A percentile compares a stretch with the other conserved stretches of the same genome.
Conservation (phyloP, 164 flowering plant genomes). For the Annona cherimola region DNA sequence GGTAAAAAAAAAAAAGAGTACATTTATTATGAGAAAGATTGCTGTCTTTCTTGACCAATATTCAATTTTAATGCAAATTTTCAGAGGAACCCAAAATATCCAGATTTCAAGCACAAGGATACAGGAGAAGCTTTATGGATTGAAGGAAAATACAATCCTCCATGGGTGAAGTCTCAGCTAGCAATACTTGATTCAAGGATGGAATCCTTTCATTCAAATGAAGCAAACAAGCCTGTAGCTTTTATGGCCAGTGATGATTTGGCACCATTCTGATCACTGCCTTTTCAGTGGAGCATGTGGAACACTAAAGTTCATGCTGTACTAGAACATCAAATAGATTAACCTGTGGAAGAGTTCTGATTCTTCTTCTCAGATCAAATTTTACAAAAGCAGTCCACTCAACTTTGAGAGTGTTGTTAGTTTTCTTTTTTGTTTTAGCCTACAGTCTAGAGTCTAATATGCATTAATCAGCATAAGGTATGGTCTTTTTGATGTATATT, state of each 20-base stretch:
- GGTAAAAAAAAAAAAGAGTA: neutral
- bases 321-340: constrained; percentile 1
- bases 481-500: constrained; percentile 14
- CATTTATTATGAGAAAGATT: neutral
- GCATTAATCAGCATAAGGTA: neutral
- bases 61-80: constrained; percentile 2
- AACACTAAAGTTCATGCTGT: neutral
- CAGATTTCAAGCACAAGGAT: constrained; percentile 97
- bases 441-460: constrained; percentile 1
- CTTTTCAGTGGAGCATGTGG: neutral
- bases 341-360: constrained; percentile 2
- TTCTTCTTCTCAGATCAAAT: neutral
- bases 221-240: constrained; percentile 14
- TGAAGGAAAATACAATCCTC: constrained; percentile 75
- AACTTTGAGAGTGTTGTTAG: neutral
- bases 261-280: constrained; percentile 25
- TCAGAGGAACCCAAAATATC: constrained; percentile 78
- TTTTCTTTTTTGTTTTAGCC: neutral
- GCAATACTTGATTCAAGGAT: constrained; percentile 60
- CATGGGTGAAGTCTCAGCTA: constrained; percentile 87
- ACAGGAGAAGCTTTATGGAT: constrained; percentile 92
- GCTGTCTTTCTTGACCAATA: neutral
- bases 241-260: constrained; percentile 34
- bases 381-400: neutral
- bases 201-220: constrained; percentile 43